Percentiles rank a stretch among this genome's conserved stretches.
Conservation (phyloP, 2,329 filamentous ascomycete species). For the Dactylellina cionopaga region DNA sequence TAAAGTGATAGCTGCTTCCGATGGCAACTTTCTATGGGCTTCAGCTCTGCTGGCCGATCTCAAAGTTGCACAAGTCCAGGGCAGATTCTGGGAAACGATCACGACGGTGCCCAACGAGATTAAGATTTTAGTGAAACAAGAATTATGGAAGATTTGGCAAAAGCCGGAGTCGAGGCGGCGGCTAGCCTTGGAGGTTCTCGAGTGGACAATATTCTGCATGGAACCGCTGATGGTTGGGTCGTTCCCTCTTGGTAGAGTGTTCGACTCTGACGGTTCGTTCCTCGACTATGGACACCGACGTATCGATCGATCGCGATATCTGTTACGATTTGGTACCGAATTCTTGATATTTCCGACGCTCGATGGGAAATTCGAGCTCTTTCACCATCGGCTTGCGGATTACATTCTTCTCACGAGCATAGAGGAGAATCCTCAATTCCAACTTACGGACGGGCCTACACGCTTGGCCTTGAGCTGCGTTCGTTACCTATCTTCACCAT, state of each 20-base stretch:
- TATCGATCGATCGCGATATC: constrained; percentile 44
- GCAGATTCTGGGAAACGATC: constrained; percentile 50
- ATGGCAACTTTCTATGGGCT: constrained; percentile 50
- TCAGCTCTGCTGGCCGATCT: constrained; percentile 35
- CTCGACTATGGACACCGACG: constrained; percentile 48
- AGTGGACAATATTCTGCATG: constrained; percentile 52
- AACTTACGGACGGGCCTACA: constrained; percentile 46
- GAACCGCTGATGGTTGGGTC: constrained; percentile 43
- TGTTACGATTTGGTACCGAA: constrained; percentile 47
- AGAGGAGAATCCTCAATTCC: constrained; percentile 49
- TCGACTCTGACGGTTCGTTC: constrained; percentile 50
- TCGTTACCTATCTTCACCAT: constrained; percentile 44
- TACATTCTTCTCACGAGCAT: constrained; percentile 46
- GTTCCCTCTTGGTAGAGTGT: constrained; percentile 40
- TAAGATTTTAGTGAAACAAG: constrained; percentile 41
- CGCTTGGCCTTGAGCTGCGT: constrained; percentile 43
- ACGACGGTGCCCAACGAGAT: constrained; percentile 41
- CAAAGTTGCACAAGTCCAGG: constrained; percentile 43
- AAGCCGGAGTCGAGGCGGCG: constrained; percentile 49
- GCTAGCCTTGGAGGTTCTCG: constrained; percentile 34
- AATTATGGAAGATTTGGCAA: constrained; percentile 52
- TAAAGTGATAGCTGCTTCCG: constrained; percentile 49
- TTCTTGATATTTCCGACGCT: constrained; percentile 43
- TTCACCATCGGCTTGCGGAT: constrained; percentile 46
- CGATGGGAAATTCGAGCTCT: constrained; percentile 46